These are phyloP conservation scores for Fragilaria crotonensis DNA, from an alignment of 108 stramenopile genomes.

Conservation along the genomic window DNA sequence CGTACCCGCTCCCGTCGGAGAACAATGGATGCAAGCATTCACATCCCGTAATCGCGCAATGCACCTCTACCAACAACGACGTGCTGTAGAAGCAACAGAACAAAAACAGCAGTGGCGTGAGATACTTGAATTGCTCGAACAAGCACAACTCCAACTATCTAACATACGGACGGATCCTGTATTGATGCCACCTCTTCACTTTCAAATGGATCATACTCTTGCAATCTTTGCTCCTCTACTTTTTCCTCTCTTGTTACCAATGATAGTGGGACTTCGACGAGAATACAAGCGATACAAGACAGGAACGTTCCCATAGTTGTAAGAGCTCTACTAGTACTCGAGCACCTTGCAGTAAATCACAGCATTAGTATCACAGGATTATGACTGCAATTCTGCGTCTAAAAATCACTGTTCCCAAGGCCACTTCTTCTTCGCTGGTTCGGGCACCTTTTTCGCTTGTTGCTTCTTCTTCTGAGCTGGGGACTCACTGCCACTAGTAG, in stretches of 20 bases:
- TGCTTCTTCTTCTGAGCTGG: neutral
- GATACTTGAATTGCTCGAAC: neutral
- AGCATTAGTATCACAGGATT: too few species aligned
- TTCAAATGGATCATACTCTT: slow-evolving; percentile 57
- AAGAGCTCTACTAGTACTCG: too few species aligned
- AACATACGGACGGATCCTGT: slow-evolving; percentile 6
- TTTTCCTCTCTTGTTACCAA: slow-evolving; percentile 60
- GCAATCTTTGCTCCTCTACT: slow-evolving; percentile 65
- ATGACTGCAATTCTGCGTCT: too few species aligned
- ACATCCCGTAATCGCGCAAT: neutral
- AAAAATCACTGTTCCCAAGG: slow-evolving; percentile 11
- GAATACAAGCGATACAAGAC: slow-evolving; percentile 50
- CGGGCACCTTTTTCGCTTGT: slow-evolving; percentile 5
- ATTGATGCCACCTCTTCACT: slow-evolving; percentile 33
- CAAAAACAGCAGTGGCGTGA: too few species aligned
- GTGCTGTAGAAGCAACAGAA: too few species aligned
- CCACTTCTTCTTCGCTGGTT: slow-evolving; percentile 19
- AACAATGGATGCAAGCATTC: neutral
- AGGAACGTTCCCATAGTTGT: too few species aligned
- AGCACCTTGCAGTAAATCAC: too few species aligned
- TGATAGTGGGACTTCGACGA: slow-evolving; percentile 36
- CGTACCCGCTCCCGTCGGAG: neutral
- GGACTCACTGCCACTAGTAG: neutral
- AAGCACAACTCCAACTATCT: neutral
- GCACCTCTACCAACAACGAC: too few species aligned